Base-by-base conservation (phyloP, 2,329 filamentous ascomycete genomes). In the Madurella fahalii region DNA sequence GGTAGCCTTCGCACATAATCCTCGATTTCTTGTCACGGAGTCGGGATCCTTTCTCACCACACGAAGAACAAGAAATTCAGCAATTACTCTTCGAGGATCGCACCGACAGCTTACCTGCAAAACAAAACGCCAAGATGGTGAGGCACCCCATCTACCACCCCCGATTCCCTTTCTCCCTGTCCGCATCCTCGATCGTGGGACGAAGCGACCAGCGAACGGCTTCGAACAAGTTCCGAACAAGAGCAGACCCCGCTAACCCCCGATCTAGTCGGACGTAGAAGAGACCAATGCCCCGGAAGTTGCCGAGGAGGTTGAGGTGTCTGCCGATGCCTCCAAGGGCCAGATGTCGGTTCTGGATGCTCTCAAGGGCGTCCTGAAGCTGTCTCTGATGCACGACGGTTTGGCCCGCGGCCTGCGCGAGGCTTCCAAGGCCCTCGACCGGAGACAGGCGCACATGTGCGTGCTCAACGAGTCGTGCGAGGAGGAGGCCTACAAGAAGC, bases 401-500 rank as follows among this genome's bases (percentile, higher is more conserved):
- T 92, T 99, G 69, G 94, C 94, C 74, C 92, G 94, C 70, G 94
- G 94, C 80, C 90, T 99, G 71, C 92, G 94, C 69, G 94, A 99
- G 82, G 94, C 94, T 65, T 91, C 88, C 82, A 99, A 99, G 85
- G 93, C 94, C 64, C 90, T 99, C 72, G 94, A 99, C 80, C 87
- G 94, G 73, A 91, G 94, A 73, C 90, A 99, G 82, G 94, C 94
- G 59, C 94, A 99, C 83, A 97, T 99, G 92, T 99, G 94, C 77
- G 94, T 99, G 68, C 87, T 99, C 71, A 99, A 99, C 86, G 94
- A 99, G 86, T 87, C 89, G 67, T 99, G 94, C 84, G 94, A 99
- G 83, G 94, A 99, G 86, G 94, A 99, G 80, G 93, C 94, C 67
- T 99, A 99, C 86, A 99, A 99, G 91, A 99, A 99, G 89, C 86